A percentile compares a stretch with the other conserved stretches of the same genome.
phyloP scores from a whole-genome alignment of 2,329 filamentous ascomycete genomes.

The Triangularia verruculosa region DNA sequence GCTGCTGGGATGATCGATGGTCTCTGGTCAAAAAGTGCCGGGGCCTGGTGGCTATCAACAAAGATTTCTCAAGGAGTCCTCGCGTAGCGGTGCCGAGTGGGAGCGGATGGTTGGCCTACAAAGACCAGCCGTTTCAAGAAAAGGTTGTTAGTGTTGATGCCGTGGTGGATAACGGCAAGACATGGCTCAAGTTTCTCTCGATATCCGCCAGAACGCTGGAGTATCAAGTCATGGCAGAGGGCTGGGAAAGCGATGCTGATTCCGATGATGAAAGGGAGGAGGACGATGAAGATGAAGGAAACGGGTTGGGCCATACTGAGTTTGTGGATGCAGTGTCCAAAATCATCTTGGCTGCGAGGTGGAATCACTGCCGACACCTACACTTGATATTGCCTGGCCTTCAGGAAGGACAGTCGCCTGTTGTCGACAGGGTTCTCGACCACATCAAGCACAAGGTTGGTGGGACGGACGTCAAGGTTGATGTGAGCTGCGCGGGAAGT shows the following conservation, averaged over 20 bases:
- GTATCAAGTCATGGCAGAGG: constrained; percentile 33
- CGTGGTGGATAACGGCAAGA: constrained; percentile 34
- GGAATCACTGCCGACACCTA: constrained; percentile 30
- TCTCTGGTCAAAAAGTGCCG: constrained; percentile 30
- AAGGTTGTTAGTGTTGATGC: constrained; percentile 32
- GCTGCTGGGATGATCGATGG: constrained; percentile 31
- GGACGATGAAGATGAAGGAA: constrained; percentile 11
- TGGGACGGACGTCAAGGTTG: constrained; percentile 24
- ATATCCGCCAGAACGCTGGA: constrained; percentile 32
- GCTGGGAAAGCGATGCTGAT: constrained; percentile 30
- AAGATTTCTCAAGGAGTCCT: constrained; percentile 29
- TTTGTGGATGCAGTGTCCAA: constrained; percentile 30
- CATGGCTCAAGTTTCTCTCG: constrained; percentile 36
- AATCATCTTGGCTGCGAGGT: constrained; percentile 31
- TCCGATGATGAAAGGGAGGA: constrained; percentile 13
- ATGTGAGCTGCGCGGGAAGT: constrained; percentile 30
- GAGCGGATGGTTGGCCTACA: constrained; percentile 25
- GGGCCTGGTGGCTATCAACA: constrained; percentile 31
- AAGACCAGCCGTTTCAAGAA: constrained; percentile 26
- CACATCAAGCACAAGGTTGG: constrained; percentile 25
- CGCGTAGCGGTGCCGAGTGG: constrained; percentile 18
- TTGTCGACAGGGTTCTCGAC: constrained; percentile 31
- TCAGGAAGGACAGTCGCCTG: constrained; percentile 25
- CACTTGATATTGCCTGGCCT: constrained; percentile 33
- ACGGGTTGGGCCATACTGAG: constrained; percentile 27